A percentile compares a stretch with the other conserved stretches of the same genome.
Evolutionary conservation across 257 asterid species (phyloP).

Genomic region (Avicennia marina): DNA sequence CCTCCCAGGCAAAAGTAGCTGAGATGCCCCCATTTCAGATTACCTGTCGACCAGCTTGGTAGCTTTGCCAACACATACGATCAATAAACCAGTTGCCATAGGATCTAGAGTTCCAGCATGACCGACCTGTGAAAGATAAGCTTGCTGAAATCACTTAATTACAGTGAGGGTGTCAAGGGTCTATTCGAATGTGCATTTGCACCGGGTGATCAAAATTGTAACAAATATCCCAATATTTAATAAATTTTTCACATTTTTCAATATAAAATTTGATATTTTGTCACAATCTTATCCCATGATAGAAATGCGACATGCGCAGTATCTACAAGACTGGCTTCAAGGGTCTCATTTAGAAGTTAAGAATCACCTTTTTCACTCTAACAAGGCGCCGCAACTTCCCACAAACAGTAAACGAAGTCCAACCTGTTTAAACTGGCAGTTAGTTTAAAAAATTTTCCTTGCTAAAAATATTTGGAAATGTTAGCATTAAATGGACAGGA

Average conservation of each 20-base stretch:
- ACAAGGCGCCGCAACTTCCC: slow-evolving; percentile 93
- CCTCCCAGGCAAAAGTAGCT: neutral
- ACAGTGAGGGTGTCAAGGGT: neutral
- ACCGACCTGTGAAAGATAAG: slow-evolving; percentile 62
- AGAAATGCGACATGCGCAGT: no score
- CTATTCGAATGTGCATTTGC: no score
- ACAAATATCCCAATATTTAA: no score
- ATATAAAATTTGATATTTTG: no score
- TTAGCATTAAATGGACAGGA: no score
- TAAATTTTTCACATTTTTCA: no score
- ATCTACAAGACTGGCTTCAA: no score
- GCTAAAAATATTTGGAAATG: no score
- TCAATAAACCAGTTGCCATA: slow-evolving; percentile 95
- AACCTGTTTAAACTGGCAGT: slow-evolving; percentile 75
- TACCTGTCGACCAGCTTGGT: slow-evolving; percentile 91
- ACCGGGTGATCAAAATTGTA: no score
- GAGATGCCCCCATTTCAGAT: slow-evolving; percentile 12
- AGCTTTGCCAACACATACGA: slow-evolving; percentile 94
- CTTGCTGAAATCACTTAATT: slow-evolving; percentile 16
- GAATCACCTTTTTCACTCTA: slow-evolving; percentile 79
- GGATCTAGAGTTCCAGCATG: slow-evolving; percentile 99
- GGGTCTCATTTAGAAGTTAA: neutral
- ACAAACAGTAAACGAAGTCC: slow-evolving; percentile 99
- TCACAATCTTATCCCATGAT: no score
- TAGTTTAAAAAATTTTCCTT: no score